phyloP scores from a whole-genome alignment of 768 basidiomycete species.

The Pulveroboletus sp. region DNA sequence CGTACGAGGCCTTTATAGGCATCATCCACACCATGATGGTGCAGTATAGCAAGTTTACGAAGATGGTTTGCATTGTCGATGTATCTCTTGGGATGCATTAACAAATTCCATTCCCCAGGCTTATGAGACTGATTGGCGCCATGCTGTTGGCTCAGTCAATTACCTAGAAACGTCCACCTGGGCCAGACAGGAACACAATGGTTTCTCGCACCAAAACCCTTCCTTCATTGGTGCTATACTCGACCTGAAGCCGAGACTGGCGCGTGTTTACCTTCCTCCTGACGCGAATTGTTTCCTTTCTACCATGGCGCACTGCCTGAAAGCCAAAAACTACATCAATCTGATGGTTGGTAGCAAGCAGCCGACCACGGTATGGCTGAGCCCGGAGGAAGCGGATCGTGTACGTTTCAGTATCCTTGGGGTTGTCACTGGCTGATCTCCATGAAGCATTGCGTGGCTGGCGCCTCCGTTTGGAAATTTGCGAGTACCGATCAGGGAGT shows the following conservation, averaged over 20 bases:
- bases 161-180: slow-evolving; percentile 90
- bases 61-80: slow-evolving; percentile 54
- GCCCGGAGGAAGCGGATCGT: slow-evolving; percentile 69
- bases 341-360: slow-evolving; percentile 89
- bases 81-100: not conserved
- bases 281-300: slow-evolving; percentile 87
- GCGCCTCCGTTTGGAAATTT: slow-evolving; percentile 84
- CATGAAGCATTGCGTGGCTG: slow-evolving; percentile 75
- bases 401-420: slow-evolving; percentile 31
- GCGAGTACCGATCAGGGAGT: slow-evolving; percentile 72
- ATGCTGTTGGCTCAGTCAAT: slow-evolving; percentile 68
- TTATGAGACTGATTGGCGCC: slow-evolving; percentile 68
- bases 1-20: slow-evolving; percentile 89
- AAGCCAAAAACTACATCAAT: slow-evolving; percentile 84
- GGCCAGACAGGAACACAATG: slow-evolving; percentile 84
- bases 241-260: slow-evolving; percentile 65
- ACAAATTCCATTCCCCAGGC: slow-evolving; percentile 29
- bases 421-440: not conserved
- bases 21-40: slow-evolving; percentile 90
- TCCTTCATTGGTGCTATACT: slow-evolving; percentile 86
- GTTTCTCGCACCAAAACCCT: slow-evolving; percentile 87
- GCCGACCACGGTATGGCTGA: slow-evolving; percentile 75
- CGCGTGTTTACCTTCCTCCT: slow-evolving; percentile 84
- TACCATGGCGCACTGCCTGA: slow-evolving; percentile 79
- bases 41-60: slow-evolving; percentile 84